Evolutionary conservation across 805 yeast genomes (phyloP), one percentile per base, ranked within the genome.

Genomic region (Schizosaccharomyces lindneri): DNA sequence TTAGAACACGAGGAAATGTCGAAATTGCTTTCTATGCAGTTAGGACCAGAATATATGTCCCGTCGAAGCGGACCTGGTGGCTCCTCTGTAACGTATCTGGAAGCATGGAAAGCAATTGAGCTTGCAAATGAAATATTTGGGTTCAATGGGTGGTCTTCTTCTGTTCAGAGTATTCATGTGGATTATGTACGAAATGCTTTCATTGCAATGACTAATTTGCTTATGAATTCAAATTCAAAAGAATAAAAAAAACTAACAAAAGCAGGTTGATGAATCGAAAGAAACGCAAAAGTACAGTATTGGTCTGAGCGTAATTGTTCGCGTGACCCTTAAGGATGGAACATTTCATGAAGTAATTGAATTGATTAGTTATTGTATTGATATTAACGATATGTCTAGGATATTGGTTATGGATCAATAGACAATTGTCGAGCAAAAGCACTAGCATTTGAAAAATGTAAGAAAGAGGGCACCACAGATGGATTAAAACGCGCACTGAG

Each of bases 401-500:
- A 84, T 63, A 76, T 79, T 27, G 96, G 96, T 0, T 78, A 79
- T 64, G 95, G 95, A 5, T 79, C 77, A 61, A 78, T 80, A 27
- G 86, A 82, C 43, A 83, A 82, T 63, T 68, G 66, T 4, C 62
- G 65, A 24, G 48, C 39, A 21, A 82, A 80, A 68, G 83, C 84
- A 1, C 79, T 79, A 73, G 90, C 95, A 0, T 83, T 79, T 69
- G 87, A 81, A 62, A 87, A 85, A 63, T 84, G 94, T 62, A 82
- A 81, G 69, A 85, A 87, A 67, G 93, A 85, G 67, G 93, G 95
- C 0, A 78, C 83, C n/a, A 84, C 89, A 0, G 89, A 85, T 70
- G 96, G 85, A 0, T 71, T 84, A 63, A 88, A 87, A 71, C 75
- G 93, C 60, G 83, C 90, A 15, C 73, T 89, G 61, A 74, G 94